Evolutionary conservation across 768 basidiomycete species (phyloP).

Genomic region (Suillus brevipes): DNA sequence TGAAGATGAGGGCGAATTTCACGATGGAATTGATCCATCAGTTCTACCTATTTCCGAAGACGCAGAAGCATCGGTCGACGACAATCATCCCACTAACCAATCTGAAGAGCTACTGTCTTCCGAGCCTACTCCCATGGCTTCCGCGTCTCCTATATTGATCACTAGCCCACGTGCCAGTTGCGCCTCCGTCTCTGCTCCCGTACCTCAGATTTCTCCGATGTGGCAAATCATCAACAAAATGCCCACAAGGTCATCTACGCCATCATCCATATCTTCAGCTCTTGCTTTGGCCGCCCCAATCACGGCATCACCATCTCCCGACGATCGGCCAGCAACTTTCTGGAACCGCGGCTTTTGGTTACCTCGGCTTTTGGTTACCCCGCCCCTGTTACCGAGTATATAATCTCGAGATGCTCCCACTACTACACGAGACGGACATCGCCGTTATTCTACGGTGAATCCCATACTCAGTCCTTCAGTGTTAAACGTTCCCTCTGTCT

Average conservation of each 20-base stretch:
- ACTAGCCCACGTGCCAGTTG: constrained; percentile 24
- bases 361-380: constrained; percentile 69
- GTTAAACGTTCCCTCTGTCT: constrained; percentile 63
- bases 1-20: constrained; percentile 40
- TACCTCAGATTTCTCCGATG: constrained; percentile 43
- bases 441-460: constrained; percentile 73
- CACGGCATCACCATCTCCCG: constrained; percentile 64
- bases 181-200: constrained; percentile 32
- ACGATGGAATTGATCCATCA: constrained; percentile 28
- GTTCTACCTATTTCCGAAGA: constrained; percentile 21
- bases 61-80: constrained; percentile 19
- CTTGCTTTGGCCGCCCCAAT: constrained; percentile 84
- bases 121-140: constrained; percentile 71
- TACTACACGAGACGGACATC: constrained; percentile 52
- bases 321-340: constrained; percentile 64
- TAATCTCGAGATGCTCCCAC: constrained; percentile 53
- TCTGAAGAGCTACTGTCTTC: constrained; percentile 39
- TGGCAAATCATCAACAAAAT: constrained; percentile 45
- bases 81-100: constrained; percentile 14
- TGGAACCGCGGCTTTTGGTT: constrained; percentile 59
- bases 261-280: constrained; percentile 86
- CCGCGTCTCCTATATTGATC: constrained; percentile 41
- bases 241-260: constrained; percentile 82
- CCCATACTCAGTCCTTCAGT: constrained; percentile 58
- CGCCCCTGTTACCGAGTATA: constrained; percentile 64